Base-by-base conservation (phyloP, 176 grass and related monocot genomes). In the Themeda triandra region DNA sequence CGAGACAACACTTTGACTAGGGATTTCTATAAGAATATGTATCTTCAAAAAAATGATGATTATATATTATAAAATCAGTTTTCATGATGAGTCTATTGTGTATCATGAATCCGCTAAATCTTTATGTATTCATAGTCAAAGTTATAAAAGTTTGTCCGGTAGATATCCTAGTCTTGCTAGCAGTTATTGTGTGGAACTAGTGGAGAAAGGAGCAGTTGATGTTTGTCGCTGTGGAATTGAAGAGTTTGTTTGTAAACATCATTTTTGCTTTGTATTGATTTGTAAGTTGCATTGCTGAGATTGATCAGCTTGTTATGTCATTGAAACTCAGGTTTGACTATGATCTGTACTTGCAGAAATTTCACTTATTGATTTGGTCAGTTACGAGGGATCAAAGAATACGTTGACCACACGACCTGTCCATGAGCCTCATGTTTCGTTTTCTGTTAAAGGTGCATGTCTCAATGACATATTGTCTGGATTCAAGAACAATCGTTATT, bases 401-500 rank as follows among this genome's bases (percentile, higher is more conserved):
- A 83, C 73, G 58, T 73, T 70, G 51, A 88, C 40, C 35, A 13
- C 51, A 42, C 80, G 29, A 69, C 82, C 79, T 83, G 69, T 67
- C 83, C 82, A 39, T 81, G 92, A 94, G 83, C 60, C 67, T 33
- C 90, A 94, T 81, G 90, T 88, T 90, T 87, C 92, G 76, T 92
- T 92, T 88, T 92, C 92, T 77, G 79, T 94, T 62, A 87, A 89
- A 92, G 92, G 92, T 94, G 63, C 31, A 46, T 42, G 75, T 71
- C 62, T 63, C 28, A 27, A 63, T 12, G 68, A 65, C 62, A 79
- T 89, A 39, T 40, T 77, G 10, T 62, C 53, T 78, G 19, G 12
- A 59, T 42, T 56, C 66, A 13, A 23, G 18, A 25, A 63, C 31
- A 66, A 75, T 66, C 2, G 13, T 75, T 58, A 69, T 67, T 28